Evolutionary conservation across 345 rosid genomes (phyloP).

Genomic region (Corymbia maculata): DNA sequence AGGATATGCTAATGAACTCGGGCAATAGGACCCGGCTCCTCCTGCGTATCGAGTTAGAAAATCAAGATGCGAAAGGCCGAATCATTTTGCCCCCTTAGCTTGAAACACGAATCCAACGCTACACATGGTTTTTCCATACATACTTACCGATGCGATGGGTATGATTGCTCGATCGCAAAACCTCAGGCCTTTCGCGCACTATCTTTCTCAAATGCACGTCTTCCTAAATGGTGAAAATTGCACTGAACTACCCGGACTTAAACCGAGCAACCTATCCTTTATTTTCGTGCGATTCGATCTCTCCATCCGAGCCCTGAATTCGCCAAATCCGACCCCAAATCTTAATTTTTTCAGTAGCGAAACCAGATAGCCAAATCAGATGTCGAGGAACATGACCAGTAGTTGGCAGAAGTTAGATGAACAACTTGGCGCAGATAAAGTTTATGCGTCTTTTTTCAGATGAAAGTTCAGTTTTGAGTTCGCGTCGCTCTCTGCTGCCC

Average conservation of each 20-base stretch:
- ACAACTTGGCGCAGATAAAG: background rate
- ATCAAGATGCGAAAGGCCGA: background rate
- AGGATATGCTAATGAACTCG: background rate
- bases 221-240: background rate
- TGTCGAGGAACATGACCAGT: background rate
- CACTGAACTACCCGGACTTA: background rate
- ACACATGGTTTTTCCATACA: background rate
- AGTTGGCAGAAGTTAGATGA: background rate
- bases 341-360: background rate
- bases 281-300: background rate
- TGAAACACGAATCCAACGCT: background rate
- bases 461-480: background rate
- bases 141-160: background rate
- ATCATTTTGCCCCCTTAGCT: background rate
- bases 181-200: background rate
- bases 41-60: background rate
- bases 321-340: background rate
- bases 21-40: background rate
- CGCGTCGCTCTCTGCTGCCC: background rate
- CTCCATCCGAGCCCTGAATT: background rate
- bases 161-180: background rate
- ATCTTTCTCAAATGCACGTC: background rate
- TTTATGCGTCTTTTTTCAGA: background rate
- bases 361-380: background rate
- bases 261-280: background rate